Base-by-base conservation (phyloP, 129 eudicot genomes). In the Solidago caesia region DNA sequence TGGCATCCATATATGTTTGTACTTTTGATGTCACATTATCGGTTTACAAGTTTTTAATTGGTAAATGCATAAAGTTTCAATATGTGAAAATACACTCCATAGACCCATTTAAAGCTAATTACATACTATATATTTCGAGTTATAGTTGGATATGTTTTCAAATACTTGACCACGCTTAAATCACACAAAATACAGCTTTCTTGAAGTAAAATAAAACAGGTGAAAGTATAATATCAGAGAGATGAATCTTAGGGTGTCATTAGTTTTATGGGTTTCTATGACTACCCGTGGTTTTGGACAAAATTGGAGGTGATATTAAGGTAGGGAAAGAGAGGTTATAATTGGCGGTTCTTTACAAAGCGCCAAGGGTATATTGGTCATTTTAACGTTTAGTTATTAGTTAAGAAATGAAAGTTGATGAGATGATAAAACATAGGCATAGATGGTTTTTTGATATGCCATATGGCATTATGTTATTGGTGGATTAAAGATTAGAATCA, bases 401-500 rank as follows among this genome's bases (percentile, higher is more conserved):
- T 59, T 44, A 26, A 25, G 15, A 56, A 75, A 69, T 80, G 78
- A 67, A 73, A 73, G 77, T 71, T 64, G 86, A 81, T 79, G 86
- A 86, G 88, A 78, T 67, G 80, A 87, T 70, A 84, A 80, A 66
- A 74, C 11, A 48, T 26, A 70, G 74, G 86, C 14, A 83, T 81
- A 87, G 83, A 67, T 81, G 85, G 91, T 77, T 83, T 83, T 84
- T 75, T 79, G 74, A 2, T 43, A 27, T 68, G 75, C 80, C 91
- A 90, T 81, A 79, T 85, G 94, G 84, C 94, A 77, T 16, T 12
- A 55, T 52, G 72, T 33, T 56, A 70, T 73, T 85, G 87, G 96
- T 53, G 66, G 80, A 11, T 79, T 81, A 76, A 69, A 71, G 96
- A 90, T 90, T 77, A 82, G 86, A 84, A 75, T 33, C 39, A 33